These are phyloP conservation scores for Medicago ruthenica DNA, from an alignment of 306 rosid species.

Conservation along the genomic window DNA sequence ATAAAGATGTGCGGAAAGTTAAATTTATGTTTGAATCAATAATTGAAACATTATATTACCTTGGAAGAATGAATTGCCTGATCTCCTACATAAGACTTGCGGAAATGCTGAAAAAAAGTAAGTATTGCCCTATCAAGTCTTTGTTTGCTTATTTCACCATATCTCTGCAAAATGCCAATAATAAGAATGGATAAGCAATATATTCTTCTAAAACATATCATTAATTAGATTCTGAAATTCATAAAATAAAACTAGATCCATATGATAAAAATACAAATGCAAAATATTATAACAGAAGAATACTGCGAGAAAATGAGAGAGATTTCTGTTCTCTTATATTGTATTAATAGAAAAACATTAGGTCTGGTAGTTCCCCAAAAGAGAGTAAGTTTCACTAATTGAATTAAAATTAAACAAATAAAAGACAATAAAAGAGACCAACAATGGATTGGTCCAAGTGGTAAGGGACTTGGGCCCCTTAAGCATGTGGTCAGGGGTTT, in stretches of 20 bases:
- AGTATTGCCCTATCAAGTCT: conserved; percentile 98
- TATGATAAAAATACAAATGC: conserved; percentile 15
- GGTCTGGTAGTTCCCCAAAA: conserved; percentile 18
- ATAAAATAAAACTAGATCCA: neutral
- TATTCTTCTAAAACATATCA: conserved; percentile 28
- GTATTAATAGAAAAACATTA: conserved; percentile 24
- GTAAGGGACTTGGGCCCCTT: too few relatives aligned
- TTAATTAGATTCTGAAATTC: neutral
- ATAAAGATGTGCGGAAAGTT: conserved; percentile 17
- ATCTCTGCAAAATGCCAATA: conserved; percentile 71
- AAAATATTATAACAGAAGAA: conserved; percentile 16
- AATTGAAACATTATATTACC: conserved; percentile 59
- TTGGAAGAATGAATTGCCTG: conserved; percentile 99
- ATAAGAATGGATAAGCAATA: conserved; percentile 38
- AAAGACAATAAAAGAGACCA: conserved; percentile 1
- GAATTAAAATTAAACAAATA: conserved; percentile 10
- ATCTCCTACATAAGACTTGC: conserved; percentile 96
- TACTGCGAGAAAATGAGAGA: neutral
- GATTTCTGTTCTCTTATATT: neutral
- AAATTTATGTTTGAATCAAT: conserved; percentile 2
- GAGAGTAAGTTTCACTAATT: conserved; percentile 30
- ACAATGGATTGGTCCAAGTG: too few relatives aligned
- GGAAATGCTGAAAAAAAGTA: conserved; percentile 92
- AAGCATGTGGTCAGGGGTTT: too few relatives aligned
- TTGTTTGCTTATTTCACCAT: conserved; percentile 90